These are phyloP conservation scores for Halenospora varia DNA, from an alignment of 495 filamentous ascomycete species.

Conservation along the genomic window DNA sequence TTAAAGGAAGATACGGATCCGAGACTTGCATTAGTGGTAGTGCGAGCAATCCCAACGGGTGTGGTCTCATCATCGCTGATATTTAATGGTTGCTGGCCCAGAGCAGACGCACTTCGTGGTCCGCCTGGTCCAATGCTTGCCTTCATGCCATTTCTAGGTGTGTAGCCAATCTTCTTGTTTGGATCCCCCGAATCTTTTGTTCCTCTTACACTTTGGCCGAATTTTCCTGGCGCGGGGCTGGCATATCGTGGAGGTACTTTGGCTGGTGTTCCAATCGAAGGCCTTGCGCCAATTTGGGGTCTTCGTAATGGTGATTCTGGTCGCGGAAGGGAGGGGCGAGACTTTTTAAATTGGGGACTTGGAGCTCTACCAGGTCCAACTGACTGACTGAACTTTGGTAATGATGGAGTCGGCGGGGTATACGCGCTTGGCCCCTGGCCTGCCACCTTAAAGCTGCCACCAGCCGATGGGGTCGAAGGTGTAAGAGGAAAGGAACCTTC, in stretches of 20 bases:
- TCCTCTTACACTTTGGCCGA: conserved; percentile 59
- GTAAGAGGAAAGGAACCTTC: conserved; percentile 58
- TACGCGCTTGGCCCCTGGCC: conserved; percentile 47
- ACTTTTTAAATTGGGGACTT: conserved; percentile 65
- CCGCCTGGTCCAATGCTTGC: conserved; percentile 48
- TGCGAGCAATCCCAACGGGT: conserved; percentile 47
- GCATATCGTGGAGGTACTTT: conserved; percentile 46
- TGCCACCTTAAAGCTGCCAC: conserved; percentile 44
- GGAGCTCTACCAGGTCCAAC: conserved; percentile 72
- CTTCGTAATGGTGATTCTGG: conserved; percentile 77
- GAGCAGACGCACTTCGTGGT: conserved; percentile 49
- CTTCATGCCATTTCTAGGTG: conserved; percentile 40
- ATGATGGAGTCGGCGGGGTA: conserved; percentile 61
- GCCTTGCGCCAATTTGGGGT: conserved; percentile 44
- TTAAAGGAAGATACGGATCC: conserved; percentile 44
- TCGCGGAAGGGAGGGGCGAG: conserved; percentile 74
- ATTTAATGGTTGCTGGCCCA: conserved; percentile 37
- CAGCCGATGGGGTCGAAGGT: conserved; percentile 60
- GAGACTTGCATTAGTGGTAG: conserved; percentile 46
- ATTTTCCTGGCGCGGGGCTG: conserved; percentile 64
- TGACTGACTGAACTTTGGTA: conserved; percentile 77
- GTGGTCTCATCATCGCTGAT: conserved; percentile 54
- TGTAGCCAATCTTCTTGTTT: conserved; percentile 39
- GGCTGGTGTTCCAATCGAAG: conserved; percentile 48
- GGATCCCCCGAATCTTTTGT: conserved; percentile 53